phyloP scores from a whole-genome alignment of 129 eudicot genomes.

The Flaveria linearis region DNA sequence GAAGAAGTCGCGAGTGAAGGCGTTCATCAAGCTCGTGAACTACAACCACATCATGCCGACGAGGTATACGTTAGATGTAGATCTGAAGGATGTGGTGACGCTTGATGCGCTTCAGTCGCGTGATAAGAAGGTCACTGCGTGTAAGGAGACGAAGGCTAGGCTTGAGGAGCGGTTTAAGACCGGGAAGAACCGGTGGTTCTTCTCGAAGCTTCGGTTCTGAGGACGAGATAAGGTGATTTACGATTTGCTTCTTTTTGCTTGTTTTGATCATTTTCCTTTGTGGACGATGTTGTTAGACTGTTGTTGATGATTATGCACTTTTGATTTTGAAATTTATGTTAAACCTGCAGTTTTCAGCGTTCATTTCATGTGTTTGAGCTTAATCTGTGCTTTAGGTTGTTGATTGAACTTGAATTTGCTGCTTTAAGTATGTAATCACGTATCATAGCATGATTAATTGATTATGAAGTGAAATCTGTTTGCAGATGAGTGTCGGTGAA shows the following conservation, averaged over 20 bases:
- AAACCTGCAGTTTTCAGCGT: background rate
- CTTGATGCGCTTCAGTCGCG: conserved; percentile 33
- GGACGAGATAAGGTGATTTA: conserved; percentile 12
- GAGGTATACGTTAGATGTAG: conserved; percentile 44
- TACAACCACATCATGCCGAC: conserved; percentile 51
- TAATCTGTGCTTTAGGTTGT: background rate
- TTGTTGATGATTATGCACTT: conserved; percentile 1
- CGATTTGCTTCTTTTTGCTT: background rate
- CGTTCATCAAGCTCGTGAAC: conserved; percentile 54
- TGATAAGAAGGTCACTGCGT: conserved; percentile 45
- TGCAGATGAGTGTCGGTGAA: too few species aligned
- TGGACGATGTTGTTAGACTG: conserved; percentile 18
- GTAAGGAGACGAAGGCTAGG: conserved; percentile 42
- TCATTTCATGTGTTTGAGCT: background rate
- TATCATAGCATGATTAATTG: too few species aligned
- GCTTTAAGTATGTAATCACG: background rate
- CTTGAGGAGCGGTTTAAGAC: conserved; percentile 43
- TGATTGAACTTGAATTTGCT: background rate
- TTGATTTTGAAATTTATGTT: conserved; percentile 7
- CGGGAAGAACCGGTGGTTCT: conserved; percentile 46
- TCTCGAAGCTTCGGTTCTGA: conserved; percentile 42
- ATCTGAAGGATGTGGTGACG: conserved; percentile 37
- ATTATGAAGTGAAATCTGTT: too few species aligned
- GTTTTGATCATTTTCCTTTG: conserved; percentile 8
- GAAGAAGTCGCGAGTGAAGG: conserved; percentile 60